Evolutionary conservation across 495 filamentous ascomycete species (phyloP).

Genomic region (Sabuloglossum arenarium): DNA sequence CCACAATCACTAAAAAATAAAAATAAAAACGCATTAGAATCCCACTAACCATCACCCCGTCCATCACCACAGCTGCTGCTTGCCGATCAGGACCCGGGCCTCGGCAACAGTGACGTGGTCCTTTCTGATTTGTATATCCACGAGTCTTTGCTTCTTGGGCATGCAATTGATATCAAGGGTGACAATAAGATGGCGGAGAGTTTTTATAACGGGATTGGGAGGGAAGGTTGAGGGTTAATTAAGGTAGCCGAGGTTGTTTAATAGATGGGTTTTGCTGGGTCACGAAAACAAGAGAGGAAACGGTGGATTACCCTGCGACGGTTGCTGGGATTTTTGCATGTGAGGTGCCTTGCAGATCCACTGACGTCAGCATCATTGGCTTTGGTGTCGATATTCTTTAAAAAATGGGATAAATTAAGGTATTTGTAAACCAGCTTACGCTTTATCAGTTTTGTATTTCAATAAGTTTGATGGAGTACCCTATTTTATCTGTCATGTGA

Average conservation of each 20-base stretch:
- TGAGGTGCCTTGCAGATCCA: background rate
- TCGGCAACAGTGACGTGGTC: background rate
- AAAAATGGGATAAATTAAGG: too few species aligned
- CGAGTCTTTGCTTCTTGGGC: background rate
- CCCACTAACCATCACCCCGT: background rate
- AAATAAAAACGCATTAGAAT: background rate
- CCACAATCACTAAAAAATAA: background rate
- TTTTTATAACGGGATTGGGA: background rate
- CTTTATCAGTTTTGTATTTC: too few species aligned
- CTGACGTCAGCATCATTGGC: background rate
- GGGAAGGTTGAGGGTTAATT: too few species aligned
- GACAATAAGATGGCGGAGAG: background rate
- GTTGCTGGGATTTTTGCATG: background rate
- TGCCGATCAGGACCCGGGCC: background rate
- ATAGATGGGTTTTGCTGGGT: background rate
- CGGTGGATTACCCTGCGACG: background rate
- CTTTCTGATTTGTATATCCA: background rate
- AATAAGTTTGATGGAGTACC: background rate
- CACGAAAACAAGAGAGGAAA: background rate
- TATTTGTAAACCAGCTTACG: too few species aligned
- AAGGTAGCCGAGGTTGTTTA: background rate
- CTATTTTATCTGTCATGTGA: background rate
- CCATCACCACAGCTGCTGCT: background rate
- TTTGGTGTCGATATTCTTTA: too few species aligned
- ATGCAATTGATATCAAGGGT: background rate